Evolutionary conservation across 768 basidiomycete species (phyloP).

Genomic region (Suillus americanus): DNA sequence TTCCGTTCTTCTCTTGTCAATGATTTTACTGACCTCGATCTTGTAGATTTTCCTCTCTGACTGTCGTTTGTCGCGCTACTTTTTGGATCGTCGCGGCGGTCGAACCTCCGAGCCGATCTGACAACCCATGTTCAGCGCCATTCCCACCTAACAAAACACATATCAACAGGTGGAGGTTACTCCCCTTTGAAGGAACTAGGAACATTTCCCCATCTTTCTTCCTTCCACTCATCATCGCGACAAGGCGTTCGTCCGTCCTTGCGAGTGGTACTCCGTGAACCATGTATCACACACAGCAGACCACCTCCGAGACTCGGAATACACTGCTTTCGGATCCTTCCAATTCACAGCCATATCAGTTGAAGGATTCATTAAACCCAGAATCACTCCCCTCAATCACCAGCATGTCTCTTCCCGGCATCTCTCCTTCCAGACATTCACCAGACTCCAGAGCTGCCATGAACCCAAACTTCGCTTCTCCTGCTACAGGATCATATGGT

Average conservation of each 20-base stretch:
- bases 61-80: background rate
- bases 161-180: slow-evolving; percentile 13
- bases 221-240: background rate
- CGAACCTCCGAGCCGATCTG: slow-evolving; percentile 10
- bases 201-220: slow-evolving; percentile 3
- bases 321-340: slow-evolving; percentile 2
- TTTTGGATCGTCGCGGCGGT: slow-evolving; percentile 1
- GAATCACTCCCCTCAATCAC: slow-evolving; percentile 13
- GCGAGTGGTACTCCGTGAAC: background rate
- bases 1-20: background rate
- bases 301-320: slow-evolving; percentile 12
- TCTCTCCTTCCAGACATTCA: slow-evolving; percentile 6
- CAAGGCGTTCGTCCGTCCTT: background rate
- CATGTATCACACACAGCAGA: slow-evolving; percentile 17
- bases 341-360: slow-evolving; percentile 3
- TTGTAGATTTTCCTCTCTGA: background rate
- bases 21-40: background rate
- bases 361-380: background rate
- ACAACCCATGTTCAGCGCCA: slow-evolving; percentile 8
- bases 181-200: slow-evolving; percentile 6
- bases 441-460: slow-evolving; percentile 8
- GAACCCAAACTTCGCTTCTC: slow-evolving; percentile 4
- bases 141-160: slow-evolving; percentile 23
- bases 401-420: slow-evolving; percentile 22
- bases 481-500: slow-evolving; percentile 7